Base-by-base conservation (phyloP, 179 eudicot species). In the Camellia oleifera region DNA sequence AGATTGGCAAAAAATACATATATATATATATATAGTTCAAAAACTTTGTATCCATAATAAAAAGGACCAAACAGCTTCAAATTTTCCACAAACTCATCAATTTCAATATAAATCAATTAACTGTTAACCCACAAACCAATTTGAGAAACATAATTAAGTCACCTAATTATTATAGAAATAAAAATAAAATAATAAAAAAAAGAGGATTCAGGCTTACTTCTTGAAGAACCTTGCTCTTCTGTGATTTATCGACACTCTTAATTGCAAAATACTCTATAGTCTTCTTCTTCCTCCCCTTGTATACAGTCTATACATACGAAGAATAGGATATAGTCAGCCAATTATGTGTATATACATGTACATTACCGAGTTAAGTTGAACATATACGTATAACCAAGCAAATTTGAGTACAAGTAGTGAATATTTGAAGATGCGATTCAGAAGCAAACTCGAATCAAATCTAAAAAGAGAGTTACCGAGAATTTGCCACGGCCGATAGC, bases 251-350 rank as follows among this genome's bases (percentile, higher is more conserved):
- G 0, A 95, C 96, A 54, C 99, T 92, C 84, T 95, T 95, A 40
- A 94, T 82, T 0, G 96, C 99, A 69, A 85, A 90, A 83, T 95
- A 95, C 89, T 95, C 95, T 11, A 95, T 89, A 7, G 96, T 87
- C 84, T 92, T 90, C 93, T 94, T 95, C 94, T 91, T 95, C 84
- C 98, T 89, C 72, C 97, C 98, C 82, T 95, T 95, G 61, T 95
- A 92, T 58, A 95, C 97, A 76, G 96, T 87, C 99, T 95, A 84
- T 32, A 72, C 44, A 53, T 61, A 65, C 32, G 32, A 26, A 26
- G 32, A 26, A 26, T 26, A 26, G 32, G 32, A 26, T 13, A 62
- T 3, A 42, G 12, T 53, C 20, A 82, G 52, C 26, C 68, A 82
- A 10, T 15, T 14, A 60, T 9, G 10, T 42, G 69, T 12, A 52